Conservation (phyloP, 176 grass and related monocot species). For the Zoysia pacifica region DNA sequence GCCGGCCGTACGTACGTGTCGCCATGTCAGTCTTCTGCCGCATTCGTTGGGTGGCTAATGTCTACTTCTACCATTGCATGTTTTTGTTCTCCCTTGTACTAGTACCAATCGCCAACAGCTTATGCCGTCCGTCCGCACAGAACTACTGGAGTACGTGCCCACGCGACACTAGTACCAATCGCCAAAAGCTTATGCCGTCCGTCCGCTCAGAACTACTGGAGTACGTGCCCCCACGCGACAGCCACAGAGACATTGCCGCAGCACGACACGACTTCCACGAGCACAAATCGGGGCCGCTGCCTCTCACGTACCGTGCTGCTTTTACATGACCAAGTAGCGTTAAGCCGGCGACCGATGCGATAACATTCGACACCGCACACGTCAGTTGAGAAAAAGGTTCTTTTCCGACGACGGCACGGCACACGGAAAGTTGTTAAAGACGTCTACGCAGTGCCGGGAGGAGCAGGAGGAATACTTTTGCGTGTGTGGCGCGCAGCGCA, state of each 20-base stretch:
- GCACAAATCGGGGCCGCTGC: neutral
- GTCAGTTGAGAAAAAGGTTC: too few relatives aligned
- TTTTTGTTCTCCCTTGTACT: too few relatives aligned
- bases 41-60: neutral
- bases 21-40: neutral
- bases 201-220: neutral
- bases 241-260: neutral
- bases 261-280: neutral
- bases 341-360: too few relatives aligned
- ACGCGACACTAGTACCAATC: too few relatives aligned
- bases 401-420: too few relatives aligned
- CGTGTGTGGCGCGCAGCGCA: too few relatives aligned
- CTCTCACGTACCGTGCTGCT: neutral
- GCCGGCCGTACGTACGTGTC: slow-evolving; percentile 15
- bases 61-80: neutral
- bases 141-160: neutral
- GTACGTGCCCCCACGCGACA: neutral
- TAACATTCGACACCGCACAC: too few relatives aligned
- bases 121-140: neutral
- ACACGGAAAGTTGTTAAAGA: too few relatives aligned
- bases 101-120: too few relatives aligned
- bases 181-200: too few relatives aligned
- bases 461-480: too few relatives aligned
- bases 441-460: too few relatives aligned
- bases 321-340: neutral